phyloP scores from a whole-genome alignment of 805 yeast genomes.

The Kazachstania viticola region DNA sequence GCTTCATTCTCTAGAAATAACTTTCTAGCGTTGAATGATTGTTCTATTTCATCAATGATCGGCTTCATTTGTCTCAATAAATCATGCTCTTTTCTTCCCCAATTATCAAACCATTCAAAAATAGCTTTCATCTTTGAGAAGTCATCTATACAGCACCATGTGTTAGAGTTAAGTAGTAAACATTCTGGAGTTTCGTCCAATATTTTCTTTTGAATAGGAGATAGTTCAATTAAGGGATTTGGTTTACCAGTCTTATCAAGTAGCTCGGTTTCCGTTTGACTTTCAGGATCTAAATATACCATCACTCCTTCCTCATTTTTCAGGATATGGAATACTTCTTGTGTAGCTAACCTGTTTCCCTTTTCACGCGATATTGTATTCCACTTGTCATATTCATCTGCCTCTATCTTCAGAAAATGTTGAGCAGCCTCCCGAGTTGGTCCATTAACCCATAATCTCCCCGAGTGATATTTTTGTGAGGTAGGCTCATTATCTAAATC shows the following conservation, averaged over 20 bases:
- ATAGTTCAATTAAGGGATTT: conserved; percentile 9
- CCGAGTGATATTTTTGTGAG: conserved; percentile 60
- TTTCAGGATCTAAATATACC: conserved; percentile 9
- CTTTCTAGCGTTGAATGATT: conserved; percentile 47
- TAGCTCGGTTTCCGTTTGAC: conserved; percentile 10
- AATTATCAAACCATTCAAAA: conserved; percentile 56
- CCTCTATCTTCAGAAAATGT: conserved; percentile 23
- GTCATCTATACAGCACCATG: conserved; percentile 65
- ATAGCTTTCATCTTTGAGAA: conserved; percentile 46
- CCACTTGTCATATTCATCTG: conserved; percentile 24
- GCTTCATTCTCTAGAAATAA: conserved; percentile 38
- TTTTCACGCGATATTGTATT: conserved; percentile 7
- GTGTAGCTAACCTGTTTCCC: conserved; percentile 18
- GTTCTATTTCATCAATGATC: conserved; percentile 7
- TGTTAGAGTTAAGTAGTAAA: conserved; percentile 33
- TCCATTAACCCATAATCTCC: conserved; percentile 86
- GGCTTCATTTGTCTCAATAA: conserved; percentile 42
- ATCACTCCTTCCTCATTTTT: conserved; percentile 7
- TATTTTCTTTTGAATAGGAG: conserved; percentile 42
- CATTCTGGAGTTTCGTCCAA: conserved; percentile 57
- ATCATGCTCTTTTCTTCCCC: conserved; percentile 63
- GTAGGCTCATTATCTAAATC: conserved; percentile 31
- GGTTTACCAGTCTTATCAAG: conserved; percentile 13
- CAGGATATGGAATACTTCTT: conserved; percentile 15
- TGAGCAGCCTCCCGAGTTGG: conserved; percentile 46